phyloP scores from a whole-genome alignment of 192 early-diverging fungal species.

The Backusella australiensis region DNA sequence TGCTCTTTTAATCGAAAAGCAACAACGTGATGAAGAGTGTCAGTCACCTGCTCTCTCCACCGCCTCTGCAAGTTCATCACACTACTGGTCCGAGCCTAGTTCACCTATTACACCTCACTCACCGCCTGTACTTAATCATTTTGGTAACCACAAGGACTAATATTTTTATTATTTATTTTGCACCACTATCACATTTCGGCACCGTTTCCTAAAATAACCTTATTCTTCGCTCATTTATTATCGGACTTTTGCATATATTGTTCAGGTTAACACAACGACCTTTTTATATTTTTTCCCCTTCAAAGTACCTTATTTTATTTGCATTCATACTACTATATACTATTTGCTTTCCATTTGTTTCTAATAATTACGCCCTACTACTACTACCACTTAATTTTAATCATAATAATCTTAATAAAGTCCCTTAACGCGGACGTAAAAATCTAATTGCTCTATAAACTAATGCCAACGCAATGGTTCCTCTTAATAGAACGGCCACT shows the following conservation, averaged over 20 bases:
- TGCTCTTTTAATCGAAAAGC: neutral
- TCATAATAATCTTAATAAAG: conserved; percentile 3
- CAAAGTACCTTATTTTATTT: neutral
- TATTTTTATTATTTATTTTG: neutral
- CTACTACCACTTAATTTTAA: conserved; percentile 1
- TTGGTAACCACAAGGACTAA: neutral
- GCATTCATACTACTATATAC: conserved; percentile 2
- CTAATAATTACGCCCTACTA: neutral
- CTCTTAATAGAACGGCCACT: conserved; percentile 14
- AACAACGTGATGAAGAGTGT: neutral
- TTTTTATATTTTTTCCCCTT: neutral
- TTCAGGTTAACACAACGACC: neutral
- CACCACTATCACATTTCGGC: conserved; percentile 1
- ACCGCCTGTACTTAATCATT: neutral
- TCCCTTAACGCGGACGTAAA: neutral
- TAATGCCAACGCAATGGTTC: neutral
- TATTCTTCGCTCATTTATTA: conserved; percentile 1
- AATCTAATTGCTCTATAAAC: neutral
- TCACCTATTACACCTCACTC: conserved; percentile 10
- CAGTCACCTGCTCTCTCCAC: neutral
- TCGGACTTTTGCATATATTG: neutral
- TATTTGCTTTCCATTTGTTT: neutral
- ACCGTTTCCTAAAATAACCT: neutral
- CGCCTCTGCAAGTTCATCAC: neutral
- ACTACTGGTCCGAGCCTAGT: conserved; percentile 5